These are phyloP conservation scores for Colletotrichum orchidophilum DNA, from an alignment of 2,329 filamentous ascomycete species.

Conservation along the genomic window DNA sequence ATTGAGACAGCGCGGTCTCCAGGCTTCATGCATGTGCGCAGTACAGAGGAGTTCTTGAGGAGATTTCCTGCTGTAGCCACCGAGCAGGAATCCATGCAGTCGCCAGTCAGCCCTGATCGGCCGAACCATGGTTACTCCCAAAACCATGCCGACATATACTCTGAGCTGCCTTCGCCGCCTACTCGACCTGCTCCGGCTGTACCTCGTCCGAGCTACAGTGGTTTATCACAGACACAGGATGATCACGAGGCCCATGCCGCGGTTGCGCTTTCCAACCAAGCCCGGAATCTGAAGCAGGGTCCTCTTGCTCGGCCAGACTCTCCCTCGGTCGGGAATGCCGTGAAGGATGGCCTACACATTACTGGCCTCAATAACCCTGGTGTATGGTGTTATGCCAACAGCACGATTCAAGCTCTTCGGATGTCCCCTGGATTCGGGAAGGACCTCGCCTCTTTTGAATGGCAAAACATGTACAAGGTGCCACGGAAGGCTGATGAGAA, in stretches of 20 bases:
- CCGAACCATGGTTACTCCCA: conserved; percentile 25
- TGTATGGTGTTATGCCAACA: conserved; percentile 92
- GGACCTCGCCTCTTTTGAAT: conserved; percentile 67
- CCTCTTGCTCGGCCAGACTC: conserved; percentile 27
- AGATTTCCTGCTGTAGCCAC: conserved; percentile 79
- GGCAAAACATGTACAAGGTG: conserved; percentile 73
- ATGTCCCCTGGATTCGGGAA: conserved; percentile 75
- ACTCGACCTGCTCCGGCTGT: conserved; percentile 74
- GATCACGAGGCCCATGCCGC: conserved; percentile 23
- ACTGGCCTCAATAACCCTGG: conserved; percentile 84
- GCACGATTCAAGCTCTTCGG: conserved; percentile 84
- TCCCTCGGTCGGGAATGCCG: not conserved
- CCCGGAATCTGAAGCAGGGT: conserved; percentile 25
- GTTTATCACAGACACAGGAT: conserved; percentile 56
- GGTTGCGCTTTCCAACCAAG: conserved; percentile 10
- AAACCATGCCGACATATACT: conserved; percentile 49
- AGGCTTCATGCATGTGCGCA: conserved; percentile 66
- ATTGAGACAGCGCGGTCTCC: conserved; percentile 58
- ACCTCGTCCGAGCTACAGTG: conserved; percentile 80
- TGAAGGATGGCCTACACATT: conserved; percentile 53
- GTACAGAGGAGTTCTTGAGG: conserved; percentile 85
- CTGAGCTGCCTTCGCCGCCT: conserved; percentile 65
- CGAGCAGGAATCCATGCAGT: conserved; percentile 68
- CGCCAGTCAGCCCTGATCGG: conserved; percentile 41
- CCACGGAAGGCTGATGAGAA: conserved; percentile 69